Evolutionary conservation across 345 rosid species (phyloP).

Genomic region (Angophora floribunda): DNA sequence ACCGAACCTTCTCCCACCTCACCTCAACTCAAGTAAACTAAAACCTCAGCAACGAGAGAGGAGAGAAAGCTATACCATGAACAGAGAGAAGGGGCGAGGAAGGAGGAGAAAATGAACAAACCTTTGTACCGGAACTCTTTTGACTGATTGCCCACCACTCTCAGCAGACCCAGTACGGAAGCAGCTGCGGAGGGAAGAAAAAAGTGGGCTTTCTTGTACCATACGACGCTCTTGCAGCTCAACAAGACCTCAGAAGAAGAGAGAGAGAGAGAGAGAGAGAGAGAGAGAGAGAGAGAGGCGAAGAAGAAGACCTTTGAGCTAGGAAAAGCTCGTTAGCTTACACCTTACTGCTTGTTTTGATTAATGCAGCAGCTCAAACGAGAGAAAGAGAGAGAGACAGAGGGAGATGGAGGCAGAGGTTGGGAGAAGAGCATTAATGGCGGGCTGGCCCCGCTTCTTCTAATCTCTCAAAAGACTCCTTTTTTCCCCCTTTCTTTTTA

Average conservation of each 20-base stretch:
- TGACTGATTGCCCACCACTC: not conserved
- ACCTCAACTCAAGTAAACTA: not conserved
- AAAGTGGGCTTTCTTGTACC: not conserved
- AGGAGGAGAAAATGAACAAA: not conserved
- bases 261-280: not conserved
- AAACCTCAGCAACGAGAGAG: not conserved
- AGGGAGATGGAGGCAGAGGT: not conserved
- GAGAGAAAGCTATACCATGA: not conserved
- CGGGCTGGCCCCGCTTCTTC: not conserved
- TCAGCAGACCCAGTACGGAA: not conserved
- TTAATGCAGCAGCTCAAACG: not conserved
- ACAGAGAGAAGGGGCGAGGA: not conserved
- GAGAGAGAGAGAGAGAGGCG: not conserved
- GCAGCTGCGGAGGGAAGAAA: not conserved
- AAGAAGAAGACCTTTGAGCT: not conserved
- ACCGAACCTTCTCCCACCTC: not conserved
- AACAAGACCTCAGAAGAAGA: not conserved
- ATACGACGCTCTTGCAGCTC: not conserved
- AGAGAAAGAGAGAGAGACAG: not conserved
- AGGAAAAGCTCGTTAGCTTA: not conserved
- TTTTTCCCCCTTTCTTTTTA: not conserved
- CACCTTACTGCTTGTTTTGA: not conserved
- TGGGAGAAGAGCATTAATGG: slow-evolving; percentile 1
- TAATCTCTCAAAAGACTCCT: not conserved
- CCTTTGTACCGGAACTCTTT: not conserved